Evolutionary conservation across 768 basidiomycete species (phyloP), one percentile per base, ranked within the genome.

Genomic region (Leucogyrophana mollusca): DNA sequence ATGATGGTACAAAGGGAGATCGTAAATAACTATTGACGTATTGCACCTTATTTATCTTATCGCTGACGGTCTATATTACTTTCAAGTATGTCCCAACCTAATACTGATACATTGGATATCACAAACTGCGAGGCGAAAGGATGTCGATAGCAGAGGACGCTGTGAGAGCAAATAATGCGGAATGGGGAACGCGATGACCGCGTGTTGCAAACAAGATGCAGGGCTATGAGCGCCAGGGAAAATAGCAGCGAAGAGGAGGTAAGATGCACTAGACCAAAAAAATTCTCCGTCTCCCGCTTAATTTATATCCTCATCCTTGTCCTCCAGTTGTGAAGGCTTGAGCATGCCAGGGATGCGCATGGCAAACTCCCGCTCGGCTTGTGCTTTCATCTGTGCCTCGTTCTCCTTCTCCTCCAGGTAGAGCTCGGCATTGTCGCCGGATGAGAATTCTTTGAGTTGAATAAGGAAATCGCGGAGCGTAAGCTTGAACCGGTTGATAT

Each of bases 321-420:
- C 94, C 62, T 94, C 91, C 64, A 97, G 62, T 67, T 94, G 91
- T 56, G 87, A 89, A 33, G 94, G 94, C 68, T 96, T 96, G 65
- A 97, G 78, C 88, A 97, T 89, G 33, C 96, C 96, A n/a, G 94
- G 95, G 50, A 98, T 92, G 55, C 90, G 81, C 78, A 90, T 88
- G 20, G 94, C 93, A 30, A 86, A 79, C 70, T 93, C 82, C 43
- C 85, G 85, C 68, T 96, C 94, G 50, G 83, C 87, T 54, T 87
- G 81, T 0, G 81, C 83, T 70, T 89, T 87, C 64, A 72, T 75
- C 61, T 85, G 79, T 17, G 77, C 74, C 66, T 95, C 95, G 3
- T 80, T 78, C 64, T 97, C 94, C 68, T 93, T 95, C 69, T 98
- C 96, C 59, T 97, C 95, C 55, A 92, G 73, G 71, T 77, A 97